These are phyloP conservation scores for Ramularia endophylla DNA, from an alignment of 2,329 filamentous ascomycete genomes.

Conservation along the genomic window DNA sequence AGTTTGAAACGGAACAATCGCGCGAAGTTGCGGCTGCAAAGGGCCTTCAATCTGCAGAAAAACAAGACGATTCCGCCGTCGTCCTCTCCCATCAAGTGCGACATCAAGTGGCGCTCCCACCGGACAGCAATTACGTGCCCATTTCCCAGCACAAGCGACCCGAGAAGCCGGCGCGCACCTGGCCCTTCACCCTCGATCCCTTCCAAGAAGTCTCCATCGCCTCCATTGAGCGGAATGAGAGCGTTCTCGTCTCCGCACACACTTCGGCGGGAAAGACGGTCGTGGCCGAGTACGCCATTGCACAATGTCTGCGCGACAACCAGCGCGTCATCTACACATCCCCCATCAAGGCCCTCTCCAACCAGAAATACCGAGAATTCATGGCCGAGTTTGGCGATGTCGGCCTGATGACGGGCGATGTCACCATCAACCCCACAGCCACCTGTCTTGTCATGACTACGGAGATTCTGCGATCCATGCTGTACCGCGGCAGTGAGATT, in stretches of 20 bases:
- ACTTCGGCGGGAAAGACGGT: constrained; percentile 98
- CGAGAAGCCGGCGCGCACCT: constrained; percentile 74
- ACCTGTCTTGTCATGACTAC: constrained; percentile 99
- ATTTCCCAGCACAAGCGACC: constrained; percentile 92
- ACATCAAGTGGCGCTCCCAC: constrained; percentile 92
- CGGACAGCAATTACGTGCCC: constrained; percentile 69
- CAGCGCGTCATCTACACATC: constrained; percentile 99
- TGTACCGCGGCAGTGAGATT: constrained; percentile 96
- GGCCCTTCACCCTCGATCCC: constrained; percentile 88
- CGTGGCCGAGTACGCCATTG: constrained; percentile 96
- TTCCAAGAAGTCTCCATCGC: constrained; percentile 94
- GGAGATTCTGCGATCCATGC: constrained; percentile 96
- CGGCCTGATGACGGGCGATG: constrained; percentile 97
- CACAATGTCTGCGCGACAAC: constrained; percentile 93
- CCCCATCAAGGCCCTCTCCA: constrained; percentile 97
- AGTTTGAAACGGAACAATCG: constrained; percentile 91
- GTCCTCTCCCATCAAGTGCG: constrained; percentile 95
- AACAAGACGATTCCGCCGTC: constrained; percentile 60
- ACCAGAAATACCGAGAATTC: constrained; percentile 98
- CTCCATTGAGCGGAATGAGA: constrained; percentile 93
- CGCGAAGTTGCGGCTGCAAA: constrained; percentile 78
- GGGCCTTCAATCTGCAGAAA: constrained; percentile 57
- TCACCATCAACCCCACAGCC: constrained; percentile 97
- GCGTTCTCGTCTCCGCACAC: constrained; percentile 92
- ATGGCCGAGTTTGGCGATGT: constrained; percentile 93